Percentiles rank a stretch among this genome's conserved stretches.
Evolutionary conservation across 1,139 yeast species (phyloP).

Genomic region (Hyphopichia wangnamkhiaoensis): DNA sequence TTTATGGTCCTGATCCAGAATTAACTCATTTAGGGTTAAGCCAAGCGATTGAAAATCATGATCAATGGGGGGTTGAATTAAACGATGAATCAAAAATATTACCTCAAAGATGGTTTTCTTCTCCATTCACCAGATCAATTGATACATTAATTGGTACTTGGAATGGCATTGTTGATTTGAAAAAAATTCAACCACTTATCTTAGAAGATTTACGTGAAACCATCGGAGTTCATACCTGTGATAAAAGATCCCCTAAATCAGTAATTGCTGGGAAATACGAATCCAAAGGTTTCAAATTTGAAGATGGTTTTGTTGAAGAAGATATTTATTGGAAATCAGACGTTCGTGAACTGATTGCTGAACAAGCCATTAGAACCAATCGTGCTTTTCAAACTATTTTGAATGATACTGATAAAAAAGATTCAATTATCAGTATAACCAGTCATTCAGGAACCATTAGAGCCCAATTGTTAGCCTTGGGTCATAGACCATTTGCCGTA

Average conservation of each 20-base stretch:
- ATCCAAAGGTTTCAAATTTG: slow-evolving; percentile 32
- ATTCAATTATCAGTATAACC: slow-evolving; percentile 30
- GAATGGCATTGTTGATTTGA: slow-evolving; percentile 30
- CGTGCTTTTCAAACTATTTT: slow-evolving; percentile 38
- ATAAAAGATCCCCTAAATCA: slow-evolving; percentile 38
- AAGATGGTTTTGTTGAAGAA: slow-evolving; percentile 41
- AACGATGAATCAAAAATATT: slow-evolving; percentile 18
- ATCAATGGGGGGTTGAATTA: slow-evolving; percentile 26
- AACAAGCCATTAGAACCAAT: slow-evolving; percentile 41
- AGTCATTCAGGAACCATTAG: slow-evolving; percentile 44
- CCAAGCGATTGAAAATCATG: slow-evolving; percentile 37
- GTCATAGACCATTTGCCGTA: slow-evolving; percentile 42
- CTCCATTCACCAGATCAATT: slow-evolving; percentile 40
- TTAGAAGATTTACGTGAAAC: slow-evolving; percentile 47
- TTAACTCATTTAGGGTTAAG: slow-evolving; percentile 41
- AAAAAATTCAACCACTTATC: slow-evolving; percentile 30
- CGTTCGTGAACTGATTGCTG: slow-evolving; percentile 41
- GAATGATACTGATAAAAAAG: slow-evolving; percentile 18
- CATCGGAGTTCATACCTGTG: slow-evolving; percentile 47
- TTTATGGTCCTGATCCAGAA: slow-evolving; percentile 51
- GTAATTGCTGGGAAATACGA: slow-evolving; percentile 33
- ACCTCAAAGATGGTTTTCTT: slow-evolving; percentile 34
- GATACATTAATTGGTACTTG: slow-evolving; percentile 39
- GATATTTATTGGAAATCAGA: slow-evolving; percentile 40
- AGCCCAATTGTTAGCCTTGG: slow-evolving; percentile 41